Evolutionary conservation across 805 yeast genomes (phyloP), one percentile per base, ranked within the genome.

Genomic region (Kockiozyma suomiensis): DNA sequence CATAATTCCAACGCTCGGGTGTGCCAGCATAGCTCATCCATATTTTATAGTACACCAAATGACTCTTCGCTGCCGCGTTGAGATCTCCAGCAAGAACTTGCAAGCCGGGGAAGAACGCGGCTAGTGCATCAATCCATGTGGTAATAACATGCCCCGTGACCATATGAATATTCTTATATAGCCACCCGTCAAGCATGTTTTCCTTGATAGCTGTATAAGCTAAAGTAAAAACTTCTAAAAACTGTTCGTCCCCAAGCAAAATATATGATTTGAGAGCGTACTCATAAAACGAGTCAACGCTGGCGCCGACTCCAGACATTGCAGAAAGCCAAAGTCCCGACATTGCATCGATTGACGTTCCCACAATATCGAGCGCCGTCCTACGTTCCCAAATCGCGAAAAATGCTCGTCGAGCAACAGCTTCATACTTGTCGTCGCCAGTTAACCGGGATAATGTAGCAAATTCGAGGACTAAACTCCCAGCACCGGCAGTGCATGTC

Each of bases 71-170:
- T 0, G 97, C 96, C 66, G 83, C 86, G 2, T 76, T 71, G 0
- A 92, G 62, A 58, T 87, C 86, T 0, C 97, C 97, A 1, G 85
- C 84, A 3, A 92, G 73, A 0, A 88, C 96, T 69, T 86, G 86
- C 21, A 92, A 72, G 0, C 97, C 97, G 0, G 97, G 87, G 81
- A 90, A 91, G 72, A 92, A 92, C 0, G 96, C 97, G 50, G 90
- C 80, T 54, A 92, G 76, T 59, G 94, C 81, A 71, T 92, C 98
- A 5, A 93, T 82, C 97, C 97, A 92, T 28, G 77, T 73, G 5
- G 85, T 77, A 1, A 77, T 74, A 0, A 75, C 69, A 1, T 70
- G 67, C 0, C 94, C 96, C 21, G 76, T 76, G 8, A 74, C 68
- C 2, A 81, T 75, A 55, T 85, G 81, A 1, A 89, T 78, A 67